Evolutionary conservation across 495 filamentous ascomycete genomes (phyloP).

Genomic region (Neurospora pannonica): DNA sequence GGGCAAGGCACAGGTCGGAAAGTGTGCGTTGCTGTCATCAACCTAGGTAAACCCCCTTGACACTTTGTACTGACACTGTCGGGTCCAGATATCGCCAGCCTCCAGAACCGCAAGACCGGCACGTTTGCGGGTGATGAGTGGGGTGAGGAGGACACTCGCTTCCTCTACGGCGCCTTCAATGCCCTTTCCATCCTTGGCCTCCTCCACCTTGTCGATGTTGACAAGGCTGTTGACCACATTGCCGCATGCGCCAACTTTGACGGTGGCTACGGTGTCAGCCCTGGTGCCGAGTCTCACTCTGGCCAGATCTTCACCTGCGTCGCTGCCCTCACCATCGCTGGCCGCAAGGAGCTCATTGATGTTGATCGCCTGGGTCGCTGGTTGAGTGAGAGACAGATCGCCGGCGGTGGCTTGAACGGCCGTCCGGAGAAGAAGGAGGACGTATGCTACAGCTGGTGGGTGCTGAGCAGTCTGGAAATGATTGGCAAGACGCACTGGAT

Average conservation of each 20-base stretch:
- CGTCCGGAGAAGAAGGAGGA: conserved; percentile 93
- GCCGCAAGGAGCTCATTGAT: conserved; percentile 73
- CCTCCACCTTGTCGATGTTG: conserved; percentile 60
- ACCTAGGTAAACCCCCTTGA: background rate
- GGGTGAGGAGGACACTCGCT: conserved; percentile 92
- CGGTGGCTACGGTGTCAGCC: conserved; percentile 81
- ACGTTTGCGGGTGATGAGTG: conserved; percentile 90
- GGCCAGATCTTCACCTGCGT: conserved; percentile 94
- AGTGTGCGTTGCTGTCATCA: conserved; percentile 45
- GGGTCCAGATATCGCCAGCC: conserved; percentile 60
- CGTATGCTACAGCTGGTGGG: conserved; percentile 99
- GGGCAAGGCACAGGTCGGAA: conserved; percentile 60
- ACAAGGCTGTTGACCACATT: conserved; percentile 69
- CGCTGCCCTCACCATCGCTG: conserved; percentile 76
- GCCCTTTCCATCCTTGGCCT: conserved; percentile 72
- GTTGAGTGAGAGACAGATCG: conserved; percentile 86
- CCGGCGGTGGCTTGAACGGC: conserved; percentile 84
- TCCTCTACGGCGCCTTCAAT: conserved; percentile 81
- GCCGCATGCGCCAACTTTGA: conserved; percentile 82
- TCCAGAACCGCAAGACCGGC: conserved; percentile 74
- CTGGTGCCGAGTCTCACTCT: conserved; percentile 84
- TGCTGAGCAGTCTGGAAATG: conserved; percentile 79
- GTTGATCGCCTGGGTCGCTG: conserved; percentile 72
- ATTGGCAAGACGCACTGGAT: conserved; percentile 88
- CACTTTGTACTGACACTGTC: conserved; percentile 4